phyloP scores from a whole-genome alignment of 73 alveolate species.

The Tetrahymena thermophila region DNA sequence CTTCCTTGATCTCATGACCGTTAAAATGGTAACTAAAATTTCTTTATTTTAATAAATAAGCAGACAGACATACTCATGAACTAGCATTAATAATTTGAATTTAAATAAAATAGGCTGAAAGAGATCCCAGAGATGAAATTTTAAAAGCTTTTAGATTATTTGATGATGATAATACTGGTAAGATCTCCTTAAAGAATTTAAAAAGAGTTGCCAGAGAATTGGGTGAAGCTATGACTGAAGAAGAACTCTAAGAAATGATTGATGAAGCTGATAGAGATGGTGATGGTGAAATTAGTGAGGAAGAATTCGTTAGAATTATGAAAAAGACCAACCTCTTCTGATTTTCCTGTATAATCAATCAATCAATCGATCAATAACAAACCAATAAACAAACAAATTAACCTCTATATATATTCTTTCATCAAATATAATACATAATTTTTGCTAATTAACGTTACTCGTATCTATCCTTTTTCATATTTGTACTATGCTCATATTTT shows the following conservation, averaged over 20 bases:
- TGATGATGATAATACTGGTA: slow-evolving; percentile 88
- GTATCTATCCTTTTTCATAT: background rate
- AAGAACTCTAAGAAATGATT: slow-evolving; percentile 79
- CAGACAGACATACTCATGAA: background rate
- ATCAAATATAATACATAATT: background rate
- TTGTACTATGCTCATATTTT: background rate
- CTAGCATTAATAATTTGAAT: background rate
- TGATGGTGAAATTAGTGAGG: slow-evolving; percentile 73
- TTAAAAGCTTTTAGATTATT: slow-evolving; percentile 73
- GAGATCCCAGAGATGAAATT: slow-evolving; percentile 86
- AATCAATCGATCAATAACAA: background rate
- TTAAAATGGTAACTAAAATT: slow-evolving; percentile 44
- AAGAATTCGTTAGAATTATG: background rate
- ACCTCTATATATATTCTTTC: background rate
- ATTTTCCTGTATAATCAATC: background rate
- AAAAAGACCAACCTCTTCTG: background rate
- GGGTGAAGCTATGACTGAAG: slow-evolving; percentile 87
- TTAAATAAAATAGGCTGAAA: slow-evolving; percentile 48
- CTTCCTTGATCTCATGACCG: slow-evolving; percentile 72
- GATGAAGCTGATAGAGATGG: slow-evolving; percentile 93
- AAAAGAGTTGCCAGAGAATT: slow-evolving; percentile 83
- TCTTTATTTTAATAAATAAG: background rate
- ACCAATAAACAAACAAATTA: background rate
- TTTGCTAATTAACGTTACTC: background rate
- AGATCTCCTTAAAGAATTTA: slow-evolving; percentile 77